Evolutionary conservation across 2,329 filamentous ascomycete genomes (phyloP).

Genomic region (Alternaria sp.): DNA sequence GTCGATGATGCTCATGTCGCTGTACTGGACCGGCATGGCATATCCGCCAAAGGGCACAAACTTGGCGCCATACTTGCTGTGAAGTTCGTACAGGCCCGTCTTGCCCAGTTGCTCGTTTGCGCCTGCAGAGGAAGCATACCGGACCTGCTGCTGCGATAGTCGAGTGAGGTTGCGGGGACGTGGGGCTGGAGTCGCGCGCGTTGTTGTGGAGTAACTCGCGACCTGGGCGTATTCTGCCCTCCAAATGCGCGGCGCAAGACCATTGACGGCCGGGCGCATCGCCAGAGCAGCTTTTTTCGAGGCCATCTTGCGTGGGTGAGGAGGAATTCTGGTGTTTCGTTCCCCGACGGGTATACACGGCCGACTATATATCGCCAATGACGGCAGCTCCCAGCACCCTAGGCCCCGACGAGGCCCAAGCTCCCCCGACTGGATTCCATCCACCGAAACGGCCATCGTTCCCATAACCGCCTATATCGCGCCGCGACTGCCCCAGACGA

Average conservation of each 20-base stretch:
- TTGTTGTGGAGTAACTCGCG: slow-evolving; percentile 19
- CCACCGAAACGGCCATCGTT: slow-evolving; percentile 26
- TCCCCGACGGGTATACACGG: slow-evolving; percentile 26
- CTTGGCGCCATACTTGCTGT: slow-evolving; percentile 80
- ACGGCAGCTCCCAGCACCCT: slow-evolving; percentile 20
- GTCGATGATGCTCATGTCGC: slow-evolving; percentile 75
- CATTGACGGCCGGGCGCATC: slow-evolving; percentile 37
- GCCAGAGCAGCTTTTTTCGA: slow-evolving; percentile 32
- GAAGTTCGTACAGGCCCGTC: slow-evolving; percentile 80
- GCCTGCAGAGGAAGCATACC: slow-evolving; percentile 39
- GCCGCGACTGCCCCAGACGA: slow-evolving; percentile 16
- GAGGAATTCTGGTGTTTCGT: slow-evolving; percentile 5
- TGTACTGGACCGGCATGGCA: slow-evolving; percentile 91
- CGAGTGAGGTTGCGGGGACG: slow-evolving; percentile 35
- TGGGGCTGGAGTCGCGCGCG: slow-evolving; percentile 24
- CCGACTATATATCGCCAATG: slow-evolving; percentile 23
- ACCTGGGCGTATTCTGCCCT: slow-evolving; percentile 19
- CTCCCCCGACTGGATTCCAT: slow-evolving; percentile 23
- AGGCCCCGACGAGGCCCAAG: slow-evolving; percentile 19
- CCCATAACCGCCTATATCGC: slow-evolving; percentile 24
- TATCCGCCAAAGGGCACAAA: slow-evolving; percentile 97
- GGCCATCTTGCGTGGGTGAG: slow-evolving; percentile 35
- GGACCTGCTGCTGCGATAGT: slow-evolving; percentile 24
- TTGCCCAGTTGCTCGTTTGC: slow-evolving; percentile 51
- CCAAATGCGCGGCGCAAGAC: slow-evolving; percentile 20